Conservation (phyloP, 129 eudicot genomes). For the Calendula officinalis region DNA sequence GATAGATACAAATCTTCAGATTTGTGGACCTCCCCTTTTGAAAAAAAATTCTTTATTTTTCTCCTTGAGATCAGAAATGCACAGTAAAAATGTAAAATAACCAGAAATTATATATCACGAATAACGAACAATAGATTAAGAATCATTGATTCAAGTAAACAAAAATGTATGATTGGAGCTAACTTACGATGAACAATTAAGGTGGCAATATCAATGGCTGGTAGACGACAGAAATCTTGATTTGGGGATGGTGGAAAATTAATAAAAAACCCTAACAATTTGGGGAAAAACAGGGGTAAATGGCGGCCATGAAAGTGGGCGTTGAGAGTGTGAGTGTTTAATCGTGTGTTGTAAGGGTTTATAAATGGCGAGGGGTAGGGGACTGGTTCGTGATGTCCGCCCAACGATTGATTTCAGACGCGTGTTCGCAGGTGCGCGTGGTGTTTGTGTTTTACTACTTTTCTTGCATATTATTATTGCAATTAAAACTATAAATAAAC, state of each 20-base stretch:
- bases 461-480: background rate
- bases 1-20: conserved; percentile 55
- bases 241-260: conserved; percentile 6
- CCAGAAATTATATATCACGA: conserved; percentile 4
- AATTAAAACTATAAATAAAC: background rate
- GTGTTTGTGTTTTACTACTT: background rate
- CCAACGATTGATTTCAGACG: background rate
- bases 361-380: conserved; percentile 33
- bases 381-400: background rate
- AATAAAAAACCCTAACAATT: conserved; percentile 26
- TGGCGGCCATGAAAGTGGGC: background rate
- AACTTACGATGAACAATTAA: conserved; percentile 42
- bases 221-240: conserved; percentile 12
- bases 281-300: too few relatives aligned
- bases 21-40: conserved; percentile 40
- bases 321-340: background rate
- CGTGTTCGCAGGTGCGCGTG: background rate
- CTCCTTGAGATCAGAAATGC: conserved; percentile 14
- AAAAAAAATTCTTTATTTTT: background rate
- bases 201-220: conserved; percentile 25
- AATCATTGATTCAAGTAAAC: background rate
- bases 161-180: conserved; percentile 25
- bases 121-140: background rate
- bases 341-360: conserved; percentile 8
- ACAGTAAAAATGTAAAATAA: background rate